These are phyloP conservation scores for Globisporangium megalacanthum DNA, from an alignment of 352 stramenopile species.

Conservation along the genomic window DNA sequence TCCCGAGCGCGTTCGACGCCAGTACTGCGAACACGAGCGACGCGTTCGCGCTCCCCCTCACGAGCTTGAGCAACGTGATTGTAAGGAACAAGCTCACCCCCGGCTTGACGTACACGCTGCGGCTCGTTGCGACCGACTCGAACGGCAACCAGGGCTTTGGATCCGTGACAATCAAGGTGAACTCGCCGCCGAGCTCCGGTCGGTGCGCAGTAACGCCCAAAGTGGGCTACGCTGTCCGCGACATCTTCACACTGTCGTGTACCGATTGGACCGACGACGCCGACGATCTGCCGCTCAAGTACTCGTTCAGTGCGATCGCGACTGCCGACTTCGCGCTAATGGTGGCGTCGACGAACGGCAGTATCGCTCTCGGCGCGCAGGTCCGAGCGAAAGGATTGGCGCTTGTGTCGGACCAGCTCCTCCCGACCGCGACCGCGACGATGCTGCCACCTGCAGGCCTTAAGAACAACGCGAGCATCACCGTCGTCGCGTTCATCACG, in stretches of 20 bases:
- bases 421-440: conserved; percentile 23
- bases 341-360: conserved; percentile 12
- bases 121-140: conserved; percentile 44
- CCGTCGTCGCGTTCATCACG: conserved; percentile 49
- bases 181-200: conserved; percentile 53
- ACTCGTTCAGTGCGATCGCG: conserved; percentile 51
- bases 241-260: conserved; percentile 47
- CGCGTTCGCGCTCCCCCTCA: conserved; percentile 52
- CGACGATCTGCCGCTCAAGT: conserved; percentile 51
- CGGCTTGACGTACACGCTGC: conserved; percentile 64
- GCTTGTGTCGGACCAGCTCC: conserved; percentile 32
- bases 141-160: conserved; percentile 53
- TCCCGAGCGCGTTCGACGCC: conserved; percentile 18
- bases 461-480: conserved; percentile 29
- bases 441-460: conserved; percentile 37
- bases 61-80: conserved; percentile 46
- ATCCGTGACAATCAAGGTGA: conserved; percentile 41
- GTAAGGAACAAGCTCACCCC: conserved; percentile 45
- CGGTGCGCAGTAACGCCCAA: conserved; percentile 35
- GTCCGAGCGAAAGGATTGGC: conserved; percentile 28
- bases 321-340: conserved; percentile 23
- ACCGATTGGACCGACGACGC: conserved; percentile 55
- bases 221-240: conserved; percentile 44
- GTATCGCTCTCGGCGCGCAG: conserved; percentile 14
- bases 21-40: conserved; percentile 21